Evolutionary conservation across 805 yeast genomes (phyloP).

Genomic region (Myxozyma vanderwaltii): DNA sequence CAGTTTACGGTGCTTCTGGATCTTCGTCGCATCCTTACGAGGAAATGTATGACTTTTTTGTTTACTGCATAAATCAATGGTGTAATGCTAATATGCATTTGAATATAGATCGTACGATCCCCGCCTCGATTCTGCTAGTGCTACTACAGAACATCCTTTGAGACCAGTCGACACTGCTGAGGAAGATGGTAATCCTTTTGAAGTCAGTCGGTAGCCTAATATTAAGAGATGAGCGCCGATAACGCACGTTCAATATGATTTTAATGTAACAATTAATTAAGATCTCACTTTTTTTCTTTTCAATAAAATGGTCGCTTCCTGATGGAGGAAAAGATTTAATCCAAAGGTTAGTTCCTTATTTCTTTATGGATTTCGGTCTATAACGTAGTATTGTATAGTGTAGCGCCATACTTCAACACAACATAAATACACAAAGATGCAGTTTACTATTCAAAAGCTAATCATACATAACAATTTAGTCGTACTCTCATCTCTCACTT

Average conservation of each 20-base stretch:
- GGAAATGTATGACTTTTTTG: not conserved
- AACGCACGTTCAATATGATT: no score
- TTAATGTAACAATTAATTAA: no score
- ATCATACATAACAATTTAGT: not conserved
- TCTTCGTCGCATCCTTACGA: not conserved
- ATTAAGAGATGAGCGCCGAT: no score
- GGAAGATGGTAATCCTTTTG: not conserved
- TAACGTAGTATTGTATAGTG: no score
- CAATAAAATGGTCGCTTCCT: no score
- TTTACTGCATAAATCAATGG: not conserved
- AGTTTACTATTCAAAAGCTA: not conserved
- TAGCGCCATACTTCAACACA: no score
- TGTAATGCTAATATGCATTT: not conserved
- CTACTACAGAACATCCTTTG: slow-evolving; percentile 5
- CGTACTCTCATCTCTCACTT: not conserved
- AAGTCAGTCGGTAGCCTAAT: not conserved
- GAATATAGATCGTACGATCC: not conserved
- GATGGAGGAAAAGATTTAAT: no score
- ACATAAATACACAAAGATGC: not conserved
- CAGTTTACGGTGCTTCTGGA: slow-evolving; percentile 1
- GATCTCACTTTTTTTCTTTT: no score
- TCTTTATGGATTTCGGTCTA: not conserved
- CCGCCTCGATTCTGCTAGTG: slow-evolving; percentile 2
- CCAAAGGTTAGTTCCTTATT: no score
- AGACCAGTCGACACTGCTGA: not conserved